Base-by-base conservation (phyloP, 352 stramenopile species). In the Pythium pectinolyticum region DNA sequence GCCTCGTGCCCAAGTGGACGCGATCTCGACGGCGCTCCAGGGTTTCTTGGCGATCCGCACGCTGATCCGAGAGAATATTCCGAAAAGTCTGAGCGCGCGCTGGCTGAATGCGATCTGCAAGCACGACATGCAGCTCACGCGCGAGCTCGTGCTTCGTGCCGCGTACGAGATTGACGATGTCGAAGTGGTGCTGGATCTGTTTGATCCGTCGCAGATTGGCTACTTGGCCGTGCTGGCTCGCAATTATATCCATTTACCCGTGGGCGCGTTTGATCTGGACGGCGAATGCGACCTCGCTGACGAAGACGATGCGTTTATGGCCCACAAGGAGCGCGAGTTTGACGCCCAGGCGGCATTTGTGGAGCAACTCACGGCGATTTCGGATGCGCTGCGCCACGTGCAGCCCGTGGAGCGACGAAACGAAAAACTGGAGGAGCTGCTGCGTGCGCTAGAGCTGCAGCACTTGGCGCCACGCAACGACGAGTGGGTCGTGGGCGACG, bases 341-440 rank as follows among this genome's bases (percentile, higher is more conserved):
- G 70, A 78, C 28, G 57, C 52, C 0, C 64, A 78, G 46, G 67
- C 64, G 0, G 61, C 60, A 37, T 78, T 78, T 47, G 67, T 78
- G 10, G 37, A 78, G 39, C 70, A 73, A 17, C 47, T 78, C 11
- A 75, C 67, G 11, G 28, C 41, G 25, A 73, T 78, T n/a, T 62
- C 71, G n/a, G 71, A 78, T 5, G 40, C 24, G 19, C 27, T 78
- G n/a, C 67, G 71, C 1, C 65, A 63, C 24, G 63, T 71, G 15
- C 62, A 58, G 15, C 63, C 67, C 1, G 59, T 73, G 10, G 46
- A 51, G 0, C 8, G 37, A 28, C 50, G 71, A 19, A 20, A 34
- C 4, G 15, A 67, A 9, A 41, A 19, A 12, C 43, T 79, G 15
- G 35, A 34, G 6, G 41, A 51, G 14, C 52, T 70, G 19, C 46